Percentiles rank a stretch among this genome's conserved stretches.
phyloP scores from a whole-genome alignment of 208 protist genomes.

The Giardia duodenalis region DNA sequence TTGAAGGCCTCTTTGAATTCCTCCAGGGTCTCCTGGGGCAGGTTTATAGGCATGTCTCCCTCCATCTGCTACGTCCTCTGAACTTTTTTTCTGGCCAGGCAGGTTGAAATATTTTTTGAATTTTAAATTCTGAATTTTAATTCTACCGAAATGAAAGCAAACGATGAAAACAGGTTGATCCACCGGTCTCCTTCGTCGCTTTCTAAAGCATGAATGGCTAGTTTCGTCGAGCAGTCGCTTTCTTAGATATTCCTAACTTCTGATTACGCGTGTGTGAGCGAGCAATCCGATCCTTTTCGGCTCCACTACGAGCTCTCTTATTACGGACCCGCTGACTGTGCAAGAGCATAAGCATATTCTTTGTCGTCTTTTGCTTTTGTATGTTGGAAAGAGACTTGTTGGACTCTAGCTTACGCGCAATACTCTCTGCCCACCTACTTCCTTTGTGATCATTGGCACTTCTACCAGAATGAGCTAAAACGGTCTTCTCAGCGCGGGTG shows the following conservation, averaged over 20 bases:
- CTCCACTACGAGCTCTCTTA: neutral
- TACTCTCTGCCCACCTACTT: neutral
- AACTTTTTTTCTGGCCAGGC: no score
- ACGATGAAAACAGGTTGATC: no score
- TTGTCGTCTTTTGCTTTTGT: neutral
- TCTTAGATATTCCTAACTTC: neutral
- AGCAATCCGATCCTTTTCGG: neutral
- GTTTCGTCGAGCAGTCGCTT: no score
- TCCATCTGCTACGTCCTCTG: no score
- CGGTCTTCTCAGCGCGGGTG: neutral
- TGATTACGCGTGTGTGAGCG: neutral
- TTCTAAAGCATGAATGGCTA: no score
- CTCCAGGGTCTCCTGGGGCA: constrained; percentile 82
- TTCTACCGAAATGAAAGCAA: no score
- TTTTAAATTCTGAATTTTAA: no score
- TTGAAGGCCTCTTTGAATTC: constrained; percentile 97
- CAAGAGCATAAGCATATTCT: neutral
- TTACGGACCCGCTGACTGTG: neutral
- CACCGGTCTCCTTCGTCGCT: no score
- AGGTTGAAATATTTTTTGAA: no score
- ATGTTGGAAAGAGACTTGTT: neutral
- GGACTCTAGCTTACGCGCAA: neutral
- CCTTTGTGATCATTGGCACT: neutral
- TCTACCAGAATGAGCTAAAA: neutral
- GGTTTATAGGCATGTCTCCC: constrained; percentile 42